Evolutionary conservation across 2,329 filamentous ascomycete genomes (phyloP), one percentile per base, ranked within the genome.

Genomic region (Chaetoscypha palmicola): DNA sequence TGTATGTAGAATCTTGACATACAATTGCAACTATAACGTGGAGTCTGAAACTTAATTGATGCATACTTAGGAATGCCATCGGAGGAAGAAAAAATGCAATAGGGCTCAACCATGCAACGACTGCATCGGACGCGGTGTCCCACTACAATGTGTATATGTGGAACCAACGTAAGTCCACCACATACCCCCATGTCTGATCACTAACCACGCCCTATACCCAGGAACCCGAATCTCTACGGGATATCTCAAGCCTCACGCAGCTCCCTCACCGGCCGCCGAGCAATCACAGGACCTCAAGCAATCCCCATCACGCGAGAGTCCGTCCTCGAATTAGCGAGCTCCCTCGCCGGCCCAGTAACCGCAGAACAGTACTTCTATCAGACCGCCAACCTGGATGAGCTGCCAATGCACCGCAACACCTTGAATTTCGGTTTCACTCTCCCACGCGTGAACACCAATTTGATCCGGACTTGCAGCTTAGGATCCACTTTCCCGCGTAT

Each of bases 1-100:
- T 34, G 12, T 17, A n/a, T 16, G 12, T 17, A 10, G 4, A 4
- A 16, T 34, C 32, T 3, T 17, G 14, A 11, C 16, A 11, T n/a
- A n/a, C 19, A 34, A 16, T 17, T 19, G 32, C 14, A 34, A 16
- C 14, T 16, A 10, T 34, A 5, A 9, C 17, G 14, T 34, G 5
- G n/a, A n/a, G n/a, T n/a, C n/a, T n/a, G n/a, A n/a, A n/a, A n/a
- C n/a, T n/a, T n/a, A n/a, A n/a, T n/a, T n/a, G n/a, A n/a, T n/a
- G n/a, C n/a, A n/a, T n/a, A 10, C 14, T 9, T 16, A n/a, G n/a
- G 40, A 43, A 22, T 43, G 40, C 14, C 40, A 43, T 31, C 21
- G 40, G 11, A 21, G 40, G 17, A 43, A 43, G 33, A 36, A 43
- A 21, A 43, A 22, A 16, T 43, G 40, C 20, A 20, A 43, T 37